Evolutionary conservation across 2,329 filamentous ascomycete species (phyloP).

Genomic region (Calonectria pseudoturangicola): DNA sequence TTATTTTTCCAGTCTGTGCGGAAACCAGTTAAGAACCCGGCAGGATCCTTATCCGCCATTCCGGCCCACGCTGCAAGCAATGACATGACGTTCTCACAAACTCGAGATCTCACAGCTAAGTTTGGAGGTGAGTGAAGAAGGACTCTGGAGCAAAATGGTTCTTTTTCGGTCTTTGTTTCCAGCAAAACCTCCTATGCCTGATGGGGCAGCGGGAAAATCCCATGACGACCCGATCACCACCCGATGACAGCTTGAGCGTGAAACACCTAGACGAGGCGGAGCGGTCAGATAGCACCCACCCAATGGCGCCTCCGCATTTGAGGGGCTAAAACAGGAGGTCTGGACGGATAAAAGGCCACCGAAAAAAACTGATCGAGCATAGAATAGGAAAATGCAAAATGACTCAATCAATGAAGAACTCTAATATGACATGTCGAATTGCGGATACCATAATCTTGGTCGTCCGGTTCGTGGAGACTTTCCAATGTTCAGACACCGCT

Average conservation of each 20-base stretch:
- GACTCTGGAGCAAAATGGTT: no score
- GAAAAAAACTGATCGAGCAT: no score
- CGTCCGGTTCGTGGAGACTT: no score
- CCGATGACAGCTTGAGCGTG: constrained; percentile 7
- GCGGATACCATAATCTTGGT: no score
- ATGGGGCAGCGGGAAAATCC: constrained; percentile 16
- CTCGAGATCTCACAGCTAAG: not conserved
- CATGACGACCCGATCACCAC: constrained; percentile 20
- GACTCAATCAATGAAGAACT: no score
- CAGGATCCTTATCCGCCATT: constrained; percentile 4
- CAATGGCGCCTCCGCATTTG: not conserved
- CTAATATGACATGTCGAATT: no score
- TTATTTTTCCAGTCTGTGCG: not conserved
- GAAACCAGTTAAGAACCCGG: constrained; percentile 3
- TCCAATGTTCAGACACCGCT: no score
- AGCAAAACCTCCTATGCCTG: no score
- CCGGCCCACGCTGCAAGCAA: constrained; percentile 2
- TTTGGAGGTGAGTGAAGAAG: constrained; percentile 1
- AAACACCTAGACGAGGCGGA: constrained; percentile 14
- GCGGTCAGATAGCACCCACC: constrained; percentile 14
- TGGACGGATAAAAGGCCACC: not conserved
- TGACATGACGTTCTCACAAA: constrained; percentile 1
- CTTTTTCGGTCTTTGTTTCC: no score
- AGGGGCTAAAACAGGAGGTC: constrained; percentile 14
- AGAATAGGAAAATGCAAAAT: no score